These are phyloP conservation scores for Centaurea solstitialis DNA, from an alignment of 129 eudicot species.

Conservation along the genomic window DNA sequence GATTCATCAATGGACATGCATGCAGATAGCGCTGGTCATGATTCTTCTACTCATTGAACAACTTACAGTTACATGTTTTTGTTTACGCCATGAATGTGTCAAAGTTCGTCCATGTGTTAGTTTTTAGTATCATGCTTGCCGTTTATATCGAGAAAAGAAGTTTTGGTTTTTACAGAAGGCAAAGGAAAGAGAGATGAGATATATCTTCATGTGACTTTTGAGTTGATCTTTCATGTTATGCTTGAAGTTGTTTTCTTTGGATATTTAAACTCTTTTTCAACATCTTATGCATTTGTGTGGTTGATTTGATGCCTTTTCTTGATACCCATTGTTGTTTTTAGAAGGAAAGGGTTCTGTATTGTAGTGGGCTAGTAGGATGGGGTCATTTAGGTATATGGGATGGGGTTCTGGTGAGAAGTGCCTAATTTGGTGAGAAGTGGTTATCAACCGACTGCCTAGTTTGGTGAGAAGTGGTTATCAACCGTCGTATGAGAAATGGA, in stretches of 20 bases:
- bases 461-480: too few relatives aligned
- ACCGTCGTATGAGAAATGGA: too few relatives aligned
- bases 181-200: not conserved
- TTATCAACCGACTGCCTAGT: too few relatives aligned
- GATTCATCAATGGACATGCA: conserved; percentile 82
- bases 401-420: too few relatives aligned
- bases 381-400: too few relatives aligned
- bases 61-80: not conserved
- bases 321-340: not conserved
- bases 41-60: conserved; percentile 46
- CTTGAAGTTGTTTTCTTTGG: not conserved
- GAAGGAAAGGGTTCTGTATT: not conserved
- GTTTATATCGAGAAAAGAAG: not conserved
- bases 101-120: not conserved
- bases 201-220: not conserved
- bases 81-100: not conserved
- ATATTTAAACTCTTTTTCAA: not conserved
- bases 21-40: conserved; percentile 60
- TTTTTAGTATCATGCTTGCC: not conserved
- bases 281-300: not conserved
- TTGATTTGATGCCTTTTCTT: not conserved
- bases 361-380: too few relatives aligned
- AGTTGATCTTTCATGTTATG: not conserved
- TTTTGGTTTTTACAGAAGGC: not conserved
- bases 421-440: too few relatives aligned